phyloP scores from a whole-genome alignment of 257 asterid genomes.

The Leptodermis oblonga region DNA sequence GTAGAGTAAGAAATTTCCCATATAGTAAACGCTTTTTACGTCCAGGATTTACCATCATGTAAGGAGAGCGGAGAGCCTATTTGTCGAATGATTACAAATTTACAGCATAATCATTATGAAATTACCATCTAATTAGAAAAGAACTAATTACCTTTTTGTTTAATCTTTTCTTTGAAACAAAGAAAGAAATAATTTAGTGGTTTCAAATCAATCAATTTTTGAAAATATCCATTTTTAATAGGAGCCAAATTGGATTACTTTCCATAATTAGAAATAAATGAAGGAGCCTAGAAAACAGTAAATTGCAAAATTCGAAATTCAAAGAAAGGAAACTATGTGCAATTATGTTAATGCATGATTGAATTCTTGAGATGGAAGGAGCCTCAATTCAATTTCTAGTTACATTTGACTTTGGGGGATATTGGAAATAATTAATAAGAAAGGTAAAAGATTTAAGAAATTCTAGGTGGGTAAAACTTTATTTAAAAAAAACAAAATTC shows the following conservation, averaged over 20 bases:
- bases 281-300: conserved; percentile 20
- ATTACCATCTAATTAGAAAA: background rate
- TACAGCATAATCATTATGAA: conserved; percentile 2
- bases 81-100: background rate
- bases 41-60: background rate
- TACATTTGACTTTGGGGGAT: background rate
- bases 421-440: background rate
- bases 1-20: no score
- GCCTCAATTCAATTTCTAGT: background rate
- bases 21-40: background rate
- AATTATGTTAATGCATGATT: background rate
- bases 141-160: background rate
- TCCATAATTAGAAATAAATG: background rate
- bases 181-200: no score
- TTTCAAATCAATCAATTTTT: conserved; percentile 3
- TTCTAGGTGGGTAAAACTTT: no score
- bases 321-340: background rate
- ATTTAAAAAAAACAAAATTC: no score
- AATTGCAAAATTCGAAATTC: conserved; percentile 6
- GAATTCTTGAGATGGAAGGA: conserved; percentile 3
- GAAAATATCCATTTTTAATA: background rate
- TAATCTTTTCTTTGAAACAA: no score
- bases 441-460: no score
- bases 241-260: conserved; percentile 12
- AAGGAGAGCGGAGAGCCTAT: conserved; percentile 1